Evolutionary conservation across 228 moss, liverwort and hornwort genomes (phyloP).

Genomic region (Sphagnum magellanicum): DNA sequence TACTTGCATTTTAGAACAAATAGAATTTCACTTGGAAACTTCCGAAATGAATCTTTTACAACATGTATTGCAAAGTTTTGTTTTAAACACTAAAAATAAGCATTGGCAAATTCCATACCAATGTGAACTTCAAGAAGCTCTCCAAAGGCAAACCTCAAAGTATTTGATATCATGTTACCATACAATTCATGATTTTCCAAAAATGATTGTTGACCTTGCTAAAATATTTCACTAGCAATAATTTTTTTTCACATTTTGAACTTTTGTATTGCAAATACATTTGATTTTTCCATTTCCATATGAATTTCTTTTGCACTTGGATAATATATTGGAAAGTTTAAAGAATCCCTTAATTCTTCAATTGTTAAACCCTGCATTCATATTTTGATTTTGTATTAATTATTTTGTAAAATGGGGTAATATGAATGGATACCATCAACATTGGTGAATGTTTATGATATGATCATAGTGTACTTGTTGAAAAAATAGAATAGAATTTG

Average conservation of each 20-base stretch:
- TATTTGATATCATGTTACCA: slow-evolving; percentile 11
- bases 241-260: slow-evolving; percentile 13
- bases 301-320: slow-evolving; percentile 23
- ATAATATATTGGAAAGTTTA: slow-evolving; percentile 21
- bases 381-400: too few relatives aligned
- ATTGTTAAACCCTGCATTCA: slow-evolving; percentile 17
- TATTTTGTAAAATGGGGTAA: too few relatives aligned
- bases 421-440: too few relatives aligned
- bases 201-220: slow-evolving; percentile 2
- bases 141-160: slow-evolving; percentile 14
- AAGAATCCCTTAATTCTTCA: slow-evolving; percentile 13
- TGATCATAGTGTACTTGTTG: too few relatives aligned
- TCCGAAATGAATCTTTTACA: too few relatives aligned
- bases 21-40: too few relatives aligned
- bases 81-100: slow-evolving; percentile 13
- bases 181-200: slow-evolving; percentile 9
- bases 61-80: too few relatives aligned
- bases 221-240: background rate
- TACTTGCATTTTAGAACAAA: too few relatives aligned
- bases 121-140: slow-evolving; percentile 30
- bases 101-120: slow-evolving; percentile 8
- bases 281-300: slow-evolving; percentile 17
- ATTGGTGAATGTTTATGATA: too few relatives aligned
- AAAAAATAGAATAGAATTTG: too few relatives aligned
- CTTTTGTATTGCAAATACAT: slow-evolving; percentile 14